Base-by-base conservation (phyloP, 192 early-diverging fungal species). In the Entomortierella parvispora region DNA sequence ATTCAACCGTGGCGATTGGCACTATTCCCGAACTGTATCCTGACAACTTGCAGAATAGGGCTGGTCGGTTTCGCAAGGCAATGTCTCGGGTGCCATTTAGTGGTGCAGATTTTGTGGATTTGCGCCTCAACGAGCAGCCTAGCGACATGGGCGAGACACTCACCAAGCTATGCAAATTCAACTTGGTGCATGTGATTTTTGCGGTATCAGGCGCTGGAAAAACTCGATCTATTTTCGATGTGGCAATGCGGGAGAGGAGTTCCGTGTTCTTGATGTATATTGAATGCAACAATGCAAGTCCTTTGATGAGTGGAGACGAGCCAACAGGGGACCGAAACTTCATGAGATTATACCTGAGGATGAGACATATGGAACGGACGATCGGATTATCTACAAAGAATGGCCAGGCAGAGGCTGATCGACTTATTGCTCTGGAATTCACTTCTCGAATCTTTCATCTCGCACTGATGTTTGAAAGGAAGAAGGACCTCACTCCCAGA, bases 211-310 rank as follows among this genome's bases (percentile, higher is more conserved):
- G 58, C 26, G 58, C 34, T 60, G 58, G 58, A 28, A 60, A 60
- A 44, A 60, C 58, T 45, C 28, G 58, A 44, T 34, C 58, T 26
- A 60, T 60, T 22, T 60, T 60, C 28, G 58, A 60, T 45, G 37
- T 60, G 23, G 14, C 58, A n/a, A 60, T 60, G 58, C 15, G 22
- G 28, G 14, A 60, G 7, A 60, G 37, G 17, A 34, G 58, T 0
- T n/a, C n/a, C n/a, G 37, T 45, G 20, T 31, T 34, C 58, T 28
- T 60, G 42, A 37, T 45, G 58, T 60, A 60, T 60, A 6, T 60
- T 6, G 58, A 60, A 25, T 60, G 58, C 37, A 60, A 37, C 11
- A 5, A 5, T 40, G 12, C 7, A 40, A 40, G n/a, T n/a, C 37
- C 37, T 40, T 40, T 5, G 37, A 40, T 40, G 12, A 12, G 34